phyloP scores from a whole-genome alignment of 2,329 filamentous ascomycete genomes.

The Cladophialophora exuberans region DNA sequence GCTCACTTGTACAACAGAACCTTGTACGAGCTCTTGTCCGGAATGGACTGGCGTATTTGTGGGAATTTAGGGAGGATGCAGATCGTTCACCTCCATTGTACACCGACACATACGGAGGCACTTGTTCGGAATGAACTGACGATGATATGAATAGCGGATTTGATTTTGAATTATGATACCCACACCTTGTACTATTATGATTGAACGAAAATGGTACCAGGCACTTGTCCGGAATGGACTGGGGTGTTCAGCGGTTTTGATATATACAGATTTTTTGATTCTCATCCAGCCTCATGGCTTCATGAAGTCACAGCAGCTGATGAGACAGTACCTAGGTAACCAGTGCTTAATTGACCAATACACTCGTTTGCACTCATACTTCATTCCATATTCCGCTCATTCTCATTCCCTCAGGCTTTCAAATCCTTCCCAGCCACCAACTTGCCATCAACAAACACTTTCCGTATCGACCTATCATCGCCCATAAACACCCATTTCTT shows the following conservation, averaged over 20 bases:
- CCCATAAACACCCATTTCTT: conserved; percentile 70
- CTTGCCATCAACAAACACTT: conserved; percentile 58
- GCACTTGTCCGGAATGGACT: conserved; percentile 20
- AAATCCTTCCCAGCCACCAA: conserved; percentile 14
- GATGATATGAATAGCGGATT: conserved; percentile 8
- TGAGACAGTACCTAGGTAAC: neutral
- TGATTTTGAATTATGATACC: conserved; percentile 13
- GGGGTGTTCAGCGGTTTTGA: conserved; percentile 7
- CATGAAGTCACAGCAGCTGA: neutral
- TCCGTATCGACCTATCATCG: conserved; percentile 63
- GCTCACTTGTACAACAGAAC: conserved; percentile 13
- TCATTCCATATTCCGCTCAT: neutral
- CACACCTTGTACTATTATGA: conserved; percentile 19
- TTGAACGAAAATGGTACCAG: conserved; percentile 14
- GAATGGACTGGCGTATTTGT: conserved; percentile 19
- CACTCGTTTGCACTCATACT: conserved; percentile 8
- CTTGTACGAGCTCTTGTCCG: conserved; percentile 19
- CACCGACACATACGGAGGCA: conserved; percentile 7
- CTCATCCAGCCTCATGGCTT: neutral
- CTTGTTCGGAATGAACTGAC: conserved; percentile 21
- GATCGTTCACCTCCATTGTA: conserved; percentile 15
- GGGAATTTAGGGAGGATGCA: neutral
- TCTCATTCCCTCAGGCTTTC: neutral
- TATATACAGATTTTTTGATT: neutral
- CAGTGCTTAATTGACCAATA: conserved; percentile 8